Base-by-base conservation (phyloP, 371 early-diverging fungal species). In the Mortierella sp. region DNA sequence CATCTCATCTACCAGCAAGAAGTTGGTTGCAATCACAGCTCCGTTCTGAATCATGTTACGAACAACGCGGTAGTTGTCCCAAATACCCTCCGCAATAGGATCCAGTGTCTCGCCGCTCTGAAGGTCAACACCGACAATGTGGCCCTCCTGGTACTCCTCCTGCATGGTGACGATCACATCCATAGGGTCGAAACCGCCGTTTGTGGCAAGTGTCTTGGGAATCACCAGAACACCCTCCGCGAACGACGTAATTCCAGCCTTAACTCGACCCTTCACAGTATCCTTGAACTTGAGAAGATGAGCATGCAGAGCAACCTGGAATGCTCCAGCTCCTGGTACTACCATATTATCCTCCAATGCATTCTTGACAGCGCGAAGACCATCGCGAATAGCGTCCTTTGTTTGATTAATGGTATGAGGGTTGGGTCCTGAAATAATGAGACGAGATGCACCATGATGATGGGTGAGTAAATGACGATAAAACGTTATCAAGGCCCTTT, bases 1-100 rank as follows among this genome's bases (percentile, higher is more conserved):
- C 88, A 99, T 99, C 85, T 99, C 99, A 84, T 99, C 99, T 23
- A 99, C 99, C 57, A 99, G 88, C 65, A 99, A 84, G 68, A 99
- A 87, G 86, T 97, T 99, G 80, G 95, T 94, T 24, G 99, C 96
- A 79, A 98, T 98, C 34, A 98, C 95, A 54, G 98, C 88, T 67
- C 86, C 82, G 79, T 68, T 64, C 62, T 98, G 93, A 51, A 99
- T 85, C 92, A 97, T 91, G 82, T 97, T 96, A 30, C 96, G 90
- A 66, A 96, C 88, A 26, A 99, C 99, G 39, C 96, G 89, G 86
- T 97, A 97, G 87, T 98, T 98, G 79, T 99, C 98, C 93, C 95
- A 96, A 60, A 99, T 94, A 55, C 97, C 98, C 83, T 97, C 96
- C 38, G 90, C 83, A 56, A 87, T 84, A 21, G 98, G 99, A 74